These are phyloP conservation scores for Ilyonectria sp. DNA, from an alignment of 2,329 filamentous ascomycete genomes.

Conservation along the genomic window DNA sequence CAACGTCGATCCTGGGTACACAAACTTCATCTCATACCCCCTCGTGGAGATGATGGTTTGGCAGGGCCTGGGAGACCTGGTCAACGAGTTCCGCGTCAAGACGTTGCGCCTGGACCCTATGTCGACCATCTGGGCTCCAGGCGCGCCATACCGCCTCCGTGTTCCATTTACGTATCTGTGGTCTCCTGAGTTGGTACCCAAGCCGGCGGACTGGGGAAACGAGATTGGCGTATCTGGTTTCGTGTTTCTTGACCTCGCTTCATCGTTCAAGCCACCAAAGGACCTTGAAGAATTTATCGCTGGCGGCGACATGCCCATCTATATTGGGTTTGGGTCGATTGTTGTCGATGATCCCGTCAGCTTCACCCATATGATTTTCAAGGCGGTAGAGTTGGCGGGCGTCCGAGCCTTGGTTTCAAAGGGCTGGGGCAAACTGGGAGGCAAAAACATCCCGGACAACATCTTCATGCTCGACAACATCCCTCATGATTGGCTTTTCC, in stretches of 20 bases:
- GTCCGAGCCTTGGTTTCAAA: conserved; percentile 81
- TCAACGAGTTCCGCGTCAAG: conserved; percentile 81
- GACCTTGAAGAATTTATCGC: conserved; percentile 70
- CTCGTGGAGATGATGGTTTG: conserved; percentile 90
- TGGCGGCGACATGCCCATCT: conserved; percentile 73
- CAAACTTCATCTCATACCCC: conserved; percentile 86
- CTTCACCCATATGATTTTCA: conserved; percentile 80
- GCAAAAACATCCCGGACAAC: conserved; percentile 70
- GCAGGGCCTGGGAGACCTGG: conserved; percentile 87
- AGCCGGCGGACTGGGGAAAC: conserved; percentile 77
- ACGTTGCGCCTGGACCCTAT: conserved; percentile 81
- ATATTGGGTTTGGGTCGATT: conserved; percentile 84
- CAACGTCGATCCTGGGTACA: conserved; percentile 80
- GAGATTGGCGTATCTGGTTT: conserved; percentile 84
- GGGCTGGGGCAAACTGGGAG: conserved; percentile 82
- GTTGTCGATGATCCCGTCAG: conserved; percentile 80
- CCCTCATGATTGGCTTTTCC: conserved; percentile 85
- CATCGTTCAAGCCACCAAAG: conserved; percentile 71
- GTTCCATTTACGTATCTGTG: conserved; percentile 84
- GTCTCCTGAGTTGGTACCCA: conserved; percentile 77
- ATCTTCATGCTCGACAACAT: conserved; percentile 82
- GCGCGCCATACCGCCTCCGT: conserved; percentile 79
- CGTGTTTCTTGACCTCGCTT: conserved; percentile 81
- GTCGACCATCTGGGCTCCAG: conserved; percentile 83
- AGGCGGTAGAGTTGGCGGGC: conserved; percentile 75